phyloP scores from a whole-genome alignment of 2,329 filamentous ascomycete species.

The Zymoseptoria pseudotritici region DNA sequence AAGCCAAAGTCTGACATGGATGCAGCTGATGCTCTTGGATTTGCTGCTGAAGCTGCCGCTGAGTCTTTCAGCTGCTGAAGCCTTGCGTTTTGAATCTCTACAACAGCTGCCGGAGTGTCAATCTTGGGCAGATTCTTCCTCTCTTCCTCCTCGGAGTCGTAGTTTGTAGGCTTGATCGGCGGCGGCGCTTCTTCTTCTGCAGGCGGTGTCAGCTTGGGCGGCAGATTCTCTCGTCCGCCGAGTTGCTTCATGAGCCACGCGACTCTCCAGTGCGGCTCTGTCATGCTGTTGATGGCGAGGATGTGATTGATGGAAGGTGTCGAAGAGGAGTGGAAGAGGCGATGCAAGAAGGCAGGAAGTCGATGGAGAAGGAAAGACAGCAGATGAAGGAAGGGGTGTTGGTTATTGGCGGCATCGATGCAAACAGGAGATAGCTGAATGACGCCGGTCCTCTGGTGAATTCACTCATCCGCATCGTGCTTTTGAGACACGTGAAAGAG shows the following conservation, averaged over 20 bases:
- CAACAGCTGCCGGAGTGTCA: neutral
- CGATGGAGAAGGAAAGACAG: neutral
- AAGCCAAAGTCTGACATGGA: neutral
- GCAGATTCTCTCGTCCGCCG: slow-evolving; percentile 14
- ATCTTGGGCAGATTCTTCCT: slow-evolving; percentile 3
- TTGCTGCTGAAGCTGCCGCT: neutral
- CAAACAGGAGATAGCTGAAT: neutral
- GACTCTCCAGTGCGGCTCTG: neutral
- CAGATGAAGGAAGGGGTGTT: neutral
- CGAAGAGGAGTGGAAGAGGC: neutral
- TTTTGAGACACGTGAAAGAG: neutral
- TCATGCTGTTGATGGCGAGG: neutral
- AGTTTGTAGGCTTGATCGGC: neutral
- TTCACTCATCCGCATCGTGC: neutral
- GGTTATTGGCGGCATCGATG: neutral
- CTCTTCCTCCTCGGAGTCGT: slow-evolving; percentile 7
- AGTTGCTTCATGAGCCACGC: slow-evolving; percentile 9
- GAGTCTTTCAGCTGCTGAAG: neutral
- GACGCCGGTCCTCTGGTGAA: neutral
- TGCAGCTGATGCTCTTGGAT: neutral
- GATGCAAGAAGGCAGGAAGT: neutral
- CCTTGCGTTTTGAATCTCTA: neutral
- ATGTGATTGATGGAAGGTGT: neutral
- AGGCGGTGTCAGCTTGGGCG: slow-evolving; percentile 7
- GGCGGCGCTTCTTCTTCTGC: slow-evolving; percentile 1